These are phyloP conservation scores for Grosmannia clavigera DNA, from an alignment of 2,329 filamentous ascomycete genomes.

Conservation along the genomic window DNA sequence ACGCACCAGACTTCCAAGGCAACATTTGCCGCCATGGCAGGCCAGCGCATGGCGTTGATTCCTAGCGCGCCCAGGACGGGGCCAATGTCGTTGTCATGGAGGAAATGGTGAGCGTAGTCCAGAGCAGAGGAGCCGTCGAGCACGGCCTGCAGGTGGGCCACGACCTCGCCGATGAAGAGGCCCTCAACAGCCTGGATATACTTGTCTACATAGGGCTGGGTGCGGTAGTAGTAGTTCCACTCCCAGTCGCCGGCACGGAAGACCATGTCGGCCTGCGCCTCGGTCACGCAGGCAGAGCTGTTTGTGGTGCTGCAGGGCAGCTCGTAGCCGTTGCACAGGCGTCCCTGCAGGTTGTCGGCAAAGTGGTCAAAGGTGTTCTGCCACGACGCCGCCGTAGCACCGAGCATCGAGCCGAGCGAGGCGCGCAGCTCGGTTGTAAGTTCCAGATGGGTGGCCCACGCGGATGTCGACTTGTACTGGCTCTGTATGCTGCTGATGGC, in stretches of 20 bases:
- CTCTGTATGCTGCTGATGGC: not conserved
- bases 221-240: slow-evolving; percentile 4
- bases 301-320: slow-evolving; percentile 2
- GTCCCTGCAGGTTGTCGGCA: slow-evolving; percentile 5
- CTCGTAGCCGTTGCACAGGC: slow-evolving; percentile 3
- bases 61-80: slow-evolving; percentile 3
- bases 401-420: not conserved
- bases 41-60: slow-evolving; percentile 1
- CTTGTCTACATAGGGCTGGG: not conserved
- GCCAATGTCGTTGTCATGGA: slow-evolving; percentile 3
- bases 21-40: slow-evolving; percentile 4
- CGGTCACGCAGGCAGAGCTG: not conserved
- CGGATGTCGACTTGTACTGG: not conserved
- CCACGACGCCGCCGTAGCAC: not conserved
- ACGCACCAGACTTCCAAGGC: slow-evolving; percentile 3
- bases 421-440: not conserved
- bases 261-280: slow-evolving; percentile 1
- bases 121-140: not conserved
- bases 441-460: not conserved
- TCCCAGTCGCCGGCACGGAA: slow-evolving; percentile 6
- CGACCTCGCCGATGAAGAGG: slow-evolving; percentile 3
- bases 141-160: not conserved
- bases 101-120: slow-evolving; percentile 1
- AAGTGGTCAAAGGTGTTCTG: slow-evolving; percentile 6
- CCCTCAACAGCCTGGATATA: slow-evolving; percentile 2